Conservation (phyloP, 2,329 filamentous ascomycete genomes). For the Monosporascus ibericus region DNA sequence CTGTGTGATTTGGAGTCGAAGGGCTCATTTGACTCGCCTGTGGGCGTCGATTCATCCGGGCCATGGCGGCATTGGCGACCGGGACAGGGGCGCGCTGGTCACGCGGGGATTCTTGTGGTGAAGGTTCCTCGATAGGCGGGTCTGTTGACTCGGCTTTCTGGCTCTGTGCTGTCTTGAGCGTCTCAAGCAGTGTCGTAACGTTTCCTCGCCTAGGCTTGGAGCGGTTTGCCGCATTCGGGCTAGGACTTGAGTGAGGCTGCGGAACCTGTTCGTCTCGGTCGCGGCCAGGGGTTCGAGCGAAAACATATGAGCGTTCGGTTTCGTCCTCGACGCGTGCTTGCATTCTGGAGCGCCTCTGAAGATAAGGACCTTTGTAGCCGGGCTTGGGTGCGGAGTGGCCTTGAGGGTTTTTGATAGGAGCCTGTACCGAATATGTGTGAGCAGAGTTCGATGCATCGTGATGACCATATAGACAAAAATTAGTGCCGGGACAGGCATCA, state of each 20-base stretch:
- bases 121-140: conserved; percentile 4
- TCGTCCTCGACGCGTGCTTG: conserved; percentile 49
- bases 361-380: conserved; percentile 5
- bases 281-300: conserved; percentile 23
- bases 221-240: conserved; percentile 11
- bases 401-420: neutral
- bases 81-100: conserved; percentile 6
- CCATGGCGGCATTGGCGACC: conserved; percentile 10
- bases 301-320: conserved; percentile 36
- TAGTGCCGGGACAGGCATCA: neutral
- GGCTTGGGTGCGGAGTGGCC: neutral
- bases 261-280: conserved; percentile 21
- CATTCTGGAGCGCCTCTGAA: conserved; percentile 40
- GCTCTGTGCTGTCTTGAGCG: conserved; percentile 23
- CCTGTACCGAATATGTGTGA: neutral
- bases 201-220: conserved; percentile 22
- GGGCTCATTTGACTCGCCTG: conserved; percentile 10
- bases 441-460: neutral
- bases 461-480: neutral
- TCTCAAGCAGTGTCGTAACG: conserved; percentile 27
- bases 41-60: conserved; percentile 12
- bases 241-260: conserved; percentile 6
- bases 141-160: conserved; percentile 17
- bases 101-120: conserved; percentile 8
- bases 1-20: conserved; percentile 34